Conservation (phyloP, 2,329 filamentous ascomycete species). For the Thermomyces lanuginosus region DNA sequence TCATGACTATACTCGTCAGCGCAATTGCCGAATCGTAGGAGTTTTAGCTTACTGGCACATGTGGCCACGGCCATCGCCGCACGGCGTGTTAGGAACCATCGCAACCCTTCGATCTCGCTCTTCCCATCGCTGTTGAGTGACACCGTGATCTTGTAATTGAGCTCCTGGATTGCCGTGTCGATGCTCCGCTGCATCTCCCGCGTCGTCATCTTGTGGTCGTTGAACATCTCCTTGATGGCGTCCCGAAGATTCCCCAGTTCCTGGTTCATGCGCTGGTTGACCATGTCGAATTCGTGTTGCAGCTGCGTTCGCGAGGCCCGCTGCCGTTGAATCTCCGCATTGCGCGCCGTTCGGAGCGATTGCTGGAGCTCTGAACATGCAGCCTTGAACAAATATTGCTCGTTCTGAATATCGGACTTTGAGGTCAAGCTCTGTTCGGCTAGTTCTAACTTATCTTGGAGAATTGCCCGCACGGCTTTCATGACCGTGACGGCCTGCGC, state of each 20-base stretch:
- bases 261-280: constrained; percentile 70
- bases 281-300: constrained; percentile 89
- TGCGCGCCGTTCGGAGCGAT: constrained; percentile 65
- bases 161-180: constrained; percentile 79
- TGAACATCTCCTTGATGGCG: constrained; percentile 87
- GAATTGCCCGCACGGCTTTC: constrained; percentile 70
- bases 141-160: constrained; percentile 93
- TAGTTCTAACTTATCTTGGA: constrained; percentile 64
- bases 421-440: constrained; percentile 68
- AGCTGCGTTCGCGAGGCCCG: constrained; percentile 68
- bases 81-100: constrained; percentile 65
- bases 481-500: constrained; percentile 70
- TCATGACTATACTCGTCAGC: constrained; percentile 31
- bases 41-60: constrained; percentile 29
- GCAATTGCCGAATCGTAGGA: neutral
- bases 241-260: constrained; percentile 71
- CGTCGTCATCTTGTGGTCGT: constrained; percentile 86
- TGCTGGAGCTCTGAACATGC: constrained; percentile 83
- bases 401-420: constrained; percentile 88
- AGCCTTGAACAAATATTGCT: constrained; percentile 83
- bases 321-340: constrained; percentile 62
- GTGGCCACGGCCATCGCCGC: constrained; percentile 43
- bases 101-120: constrained; percentile 75
- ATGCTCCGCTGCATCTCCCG: constrained; percentile 71
- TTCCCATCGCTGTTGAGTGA: constrained; percentile 76